Percentiles rank a stretch among this genome's conserved stretches.
Evolutionary conservation across 768 basidiomycete species (phyloP).

Genomic region (Sporobolomyces pararoseus): DNA sequence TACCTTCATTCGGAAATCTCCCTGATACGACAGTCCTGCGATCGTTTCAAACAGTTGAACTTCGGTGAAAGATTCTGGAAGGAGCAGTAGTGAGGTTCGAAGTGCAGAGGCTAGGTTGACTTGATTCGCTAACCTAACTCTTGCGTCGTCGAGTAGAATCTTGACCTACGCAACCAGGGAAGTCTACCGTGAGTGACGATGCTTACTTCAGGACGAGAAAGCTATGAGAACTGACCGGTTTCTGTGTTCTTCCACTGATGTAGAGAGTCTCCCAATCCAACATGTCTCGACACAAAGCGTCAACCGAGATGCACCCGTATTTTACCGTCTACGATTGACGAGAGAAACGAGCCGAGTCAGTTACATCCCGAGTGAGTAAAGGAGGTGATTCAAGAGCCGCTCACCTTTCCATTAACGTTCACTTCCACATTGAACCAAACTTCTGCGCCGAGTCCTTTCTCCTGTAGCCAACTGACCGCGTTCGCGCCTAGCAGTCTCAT

Average conservation of each 20-base stretch:
- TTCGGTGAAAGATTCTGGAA: slow-evolving; percentile 78
- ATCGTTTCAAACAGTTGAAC: slow-evolving; percentile 77
- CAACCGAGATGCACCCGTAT: slow-evolving; percentile 90
- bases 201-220: too few species aligned
- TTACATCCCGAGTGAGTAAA: background rate
- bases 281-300: slow-evolving; percentile 81
- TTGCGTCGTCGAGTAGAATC: slow-evolving; percentile 86
- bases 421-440: slow-evolving; percentile 96
- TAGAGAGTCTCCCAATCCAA: slow-evolving; percentile 91
- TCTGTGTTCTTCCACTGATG: slow-evolving; percentile 93
- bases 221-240: slow-evolving; percentile 62
- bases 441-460: slow-evolving; percentile 58
- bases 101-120: slow-evolving; percentile 89
- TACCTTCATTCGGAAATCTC: slow-evolving; percentile 83
- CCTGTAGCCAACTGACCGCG: slow-evolving; percentile 75
- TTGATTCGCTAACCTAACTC: slow-evolving; percentile 84
- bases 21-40: slow-evolving; percentile 76
- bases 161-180: slow-evolving; percentile 55
- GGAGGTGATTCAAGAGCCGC: too few species aligned
- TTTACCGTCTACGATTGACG: slow-evolving; percentile 91
- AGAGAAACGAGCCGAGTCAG: too few species aligned
- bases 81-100: slow-evolving; percentile 79
- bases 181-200: too few species aligned
- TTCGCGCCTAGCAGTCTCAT: slow-evolving; percentile 77
- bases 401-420: slow-evolving; percentile 73